Conservation (phyloP, 768 basidiomycete species). For the Panellus pusillus region DNA sequence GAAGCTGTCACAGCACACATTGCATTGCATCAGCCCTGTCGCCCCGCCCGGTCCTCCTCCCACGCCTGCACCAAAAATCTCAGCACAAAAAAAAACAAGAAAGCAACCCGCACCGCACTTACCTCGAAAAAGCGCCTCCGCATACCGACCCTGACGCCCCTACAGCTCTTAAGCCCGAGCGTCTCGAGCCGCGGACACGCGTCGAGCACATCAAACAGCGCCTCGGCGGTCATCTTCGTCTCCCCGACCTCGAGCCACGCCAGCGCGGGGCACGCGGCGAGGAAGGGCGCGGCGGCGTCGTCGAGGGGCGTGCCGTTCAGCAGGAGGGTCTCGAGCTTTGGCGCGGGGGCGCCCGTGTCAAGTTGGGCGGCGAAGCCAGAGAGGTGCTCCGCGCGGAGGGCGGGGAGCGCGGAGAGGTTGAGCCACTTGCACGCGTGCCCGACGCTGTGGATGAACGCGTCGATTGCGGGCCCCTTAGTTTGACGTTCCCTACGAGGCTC, state of each 20-base stretch:
- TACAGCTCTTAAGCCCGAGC: slow-evolving; percentile 68
- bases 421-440: slow-evolving; percentile 64
- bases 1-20: too few species aligned
- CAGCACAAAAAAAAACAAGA: neutral
- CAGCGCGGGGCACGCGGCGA: slow-evolving; percentile 52
- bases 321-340: slow-evolving; percentile 47
- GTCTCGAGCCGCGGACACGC: slow-evolving; percentile 50
- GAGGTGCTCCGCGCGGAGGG: slow-evolving; percentile 52
- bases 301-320: slow-evolving; percentile 64
- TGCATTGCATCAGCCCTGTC: too few species aligned
- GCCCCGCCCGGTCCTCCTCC: slow-evolving; percentile 15
- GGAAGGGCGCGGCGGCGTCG: slow-evolving; percentile 52
- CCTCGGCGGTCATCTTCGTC: slow-evolving; percentile 56
- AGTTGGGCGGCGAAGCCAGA: slow-evolving; percentile 40
- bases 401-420: slow-evolving; percentile 55
- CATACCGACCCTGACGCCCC: slow-evolving; percentile 58
- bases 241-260: slow-evolving; percentile 51
- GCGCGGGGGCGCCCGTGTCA: slow-evolving; percentile 26
- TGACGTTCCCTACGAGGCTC: slow-evolving; percentile 64
- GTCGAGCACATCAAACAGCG: slow-evolving; percentile 58
- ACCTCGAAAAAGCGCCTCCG: slow-evolving; percentile 64
- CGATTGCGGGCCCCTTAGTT: slow-evolving; percentile 51
- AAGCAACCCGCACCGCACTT: too few species aligned
- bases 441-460: slow-evolving; percentile 48
- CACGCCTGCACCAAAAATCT: slow-evolving; percentile 5